Conservation (phyloP, 805 yeast genomes). For the Suhomyces prunicola region DNA sequence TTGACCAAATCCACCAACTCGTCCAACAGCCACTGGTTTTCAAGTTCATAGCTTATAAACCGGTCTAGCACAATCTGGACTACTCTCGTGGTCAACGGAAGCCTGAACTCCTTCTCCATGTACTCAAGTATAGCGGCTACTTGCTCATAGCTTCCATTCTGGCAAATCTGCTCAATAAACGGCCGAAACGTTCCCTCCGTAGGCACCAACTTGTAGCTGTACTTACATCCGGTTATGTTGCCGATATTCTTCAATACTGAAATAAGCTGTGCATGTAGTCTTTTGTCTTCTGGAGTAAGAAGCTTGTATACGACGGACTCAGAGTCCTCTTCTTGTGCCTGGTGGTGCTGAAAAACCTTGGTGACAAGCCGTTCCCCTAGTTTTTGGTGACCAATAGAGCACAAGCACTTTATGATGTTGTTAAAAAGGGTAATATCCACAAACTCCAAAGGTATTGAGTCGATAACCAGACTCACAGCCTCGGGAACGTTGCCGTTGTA, state of each 20-base stretch:
- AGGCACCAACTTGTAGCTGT: conserved; percentile 15
- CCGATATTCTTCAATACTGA: conserved; percentile 14
- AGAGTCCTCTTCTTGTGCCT: conserved; percentile 3
- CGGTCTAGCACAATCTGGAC: conserved; percentile 17
- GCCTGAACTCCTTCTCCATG: conserved; percentile 17
- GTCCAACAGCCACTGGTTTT: conserved; percentile 5
- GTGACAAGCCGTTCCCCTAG: conserved; percentile 12
- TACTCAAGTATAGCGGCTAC: conserved; percentile 10
- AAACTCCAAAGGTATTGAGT: not conserved
- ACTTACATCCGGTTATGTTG: conserved; percentile 7
- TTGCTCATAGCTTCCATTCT: not conserved
- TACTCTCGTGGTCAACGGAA: conserved; percentile 33
- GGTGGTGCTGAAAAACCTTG: conserved; percentile 1
- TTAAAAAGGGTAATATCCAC: conserved; percentile 20
- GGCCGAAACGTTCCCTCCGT: conserved; percentile 25
- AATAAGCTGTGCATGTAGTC: conserved; percentile 13
- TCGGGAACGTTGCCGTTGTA: not conserved
- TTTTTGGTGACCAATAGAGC: conserved; percentile 5
- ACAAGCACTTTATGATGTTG: conserved; percentile 14
- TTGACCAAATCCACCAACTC: conserved; percentile 11
- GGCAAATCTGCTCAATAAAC: conserved; percentile 11
- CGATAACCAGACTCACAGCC: not conserved
- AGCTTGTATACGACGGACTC: conserved; percentile 17
- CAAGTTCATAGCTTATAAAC: conserved; percentile 11
- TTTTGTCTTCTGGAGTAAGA: conserved; percentile 20